Conservation (phyloP, 164 flowering plant genomes). For the Echeveria elegans region DNA sequence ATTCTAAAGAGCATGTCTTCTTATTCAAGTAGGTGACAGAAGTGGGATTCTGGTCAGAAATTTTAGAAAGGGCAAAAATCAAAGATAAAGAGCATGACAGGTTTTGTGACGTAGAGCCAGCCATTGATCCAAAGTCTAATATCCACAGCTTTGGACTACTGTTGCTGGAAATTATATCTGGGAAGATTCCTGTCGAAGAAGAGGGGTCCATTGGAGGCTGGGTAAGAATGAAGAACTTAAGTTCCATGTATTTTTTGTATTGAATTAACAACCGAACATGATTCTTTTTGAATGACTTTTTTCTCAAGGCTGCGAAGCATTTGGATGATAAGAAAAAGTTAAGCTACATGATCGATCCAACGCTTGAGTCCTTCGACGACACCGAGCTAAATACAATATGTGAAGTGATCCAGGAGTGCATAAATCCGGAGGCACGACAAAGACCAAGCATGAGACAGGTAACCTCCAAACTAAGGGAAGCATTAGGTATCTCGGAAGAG, state of each 20-base stretch:
- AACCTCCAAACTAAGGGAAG: conserved; percentile 10
- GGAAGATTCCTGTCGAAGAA: conserved; percentile 11
- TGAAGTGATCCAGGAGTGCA: conserved; percentile 11
- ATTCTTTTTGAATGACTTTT: not conserved
- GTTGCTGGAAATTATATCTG: conserved; percentile 13
- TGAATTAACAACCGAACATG: too few relatives aligned
- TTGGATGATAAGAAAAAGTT: conserved; percentile 8
- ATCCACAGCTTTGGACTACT: conserved; percentile 10
- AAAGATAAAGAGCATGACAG: not conserved
- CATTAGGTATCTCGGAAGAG: conserved; percentile 4
- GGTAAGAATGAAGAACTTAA: conserved; percentile 8
- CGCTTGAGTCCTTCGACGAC: conserved; percentile 8
- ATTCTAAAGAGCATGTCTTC: not conserved
- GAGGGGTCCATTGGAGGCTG: conserved; percentile 6
- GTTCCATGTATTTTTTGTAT: not conserved
- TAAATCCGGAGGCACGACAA: conserved; percentile 9
- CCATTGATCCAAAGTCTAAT: not conserved
- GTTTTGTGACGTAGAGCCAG: not conserved
- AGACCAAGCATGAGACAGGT: conserved; percentile 12
- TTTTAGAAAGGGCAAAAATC: not conserved
- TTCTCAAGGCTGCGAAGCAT: conserved; percentile 7
- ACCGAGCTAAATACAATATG: conserved; percentile 10
- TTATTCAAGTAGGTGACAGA: conserved; percentile 8
- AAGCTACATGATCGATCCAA: conserved; percentile 13
- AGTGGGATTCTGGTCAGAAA: conserved; percentile 1